Conservation (phyloP, 257 asterid genomes). For the Salvia miltiorrhiza region DNA sequence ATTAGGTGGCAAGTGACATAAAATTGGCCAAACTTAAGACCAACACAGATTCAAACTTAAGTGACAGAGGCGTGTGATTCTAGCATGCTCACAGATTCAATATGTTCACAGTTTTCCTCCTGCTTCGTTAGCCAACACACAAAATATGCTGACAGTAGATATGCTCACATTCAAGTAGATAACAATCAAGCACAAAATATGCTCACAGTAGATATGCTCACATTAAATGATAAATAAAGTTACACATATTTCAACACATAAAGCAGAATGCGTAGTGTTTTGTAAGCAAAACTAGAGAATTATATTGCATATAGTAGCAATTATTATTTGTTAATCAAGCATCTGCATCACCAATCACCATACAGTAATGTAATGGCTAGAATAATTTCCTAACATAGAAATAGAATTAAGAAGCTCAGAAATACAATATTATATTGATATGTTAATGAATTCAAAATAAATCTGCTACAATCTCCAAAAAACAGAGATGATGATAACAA, state of each 20-base stretch:
- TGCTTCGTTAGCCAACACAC: too few relatives aligned
- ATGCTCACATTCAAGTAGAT: too few relatives aligned
- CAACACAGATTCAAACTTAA: too few relatives aligned
- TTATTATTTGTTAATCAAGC: not conserved
- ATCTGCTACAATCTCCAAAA: not conserved
- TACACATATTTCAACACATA: slow-evolving; percentile 3
- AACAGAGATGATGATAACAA: not conserved
- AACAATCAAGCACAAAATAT: too few relatives aligned
- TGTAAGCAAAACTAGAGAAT: slow-evolving; percentile 5
- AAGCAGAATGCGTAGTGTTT: not conserved
- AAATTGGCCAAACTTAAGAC: too few relatives aligned
- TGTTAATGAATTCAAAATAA: not conserved
- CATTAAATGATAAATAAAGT: not conserved
- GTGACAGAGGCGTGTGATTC: too few relatives aligned
- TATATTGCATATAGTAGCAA: not conserved
- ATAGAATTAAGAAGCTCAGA: not conserved
- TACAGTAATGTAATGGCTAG: slow-evolving; percentile 4
- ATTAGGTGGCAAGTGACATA: too few relatives aligned
- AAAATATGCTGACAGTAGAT: too few relatives aligned
- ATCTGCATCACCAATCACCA: not conserved
- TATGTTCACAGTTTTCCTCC: too few relatives aligned
- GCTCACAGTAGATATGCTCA: too few relatives aligned
- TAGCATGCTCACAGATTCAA: too few relatives aligned
- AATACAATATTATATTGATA: not conserved
- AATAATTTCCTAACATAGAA: not conserved